phyloP scores from a whole-genome alignment of 2,329 filamentous ascomycete genomes.

The Talaromyces sp. region DNA sequence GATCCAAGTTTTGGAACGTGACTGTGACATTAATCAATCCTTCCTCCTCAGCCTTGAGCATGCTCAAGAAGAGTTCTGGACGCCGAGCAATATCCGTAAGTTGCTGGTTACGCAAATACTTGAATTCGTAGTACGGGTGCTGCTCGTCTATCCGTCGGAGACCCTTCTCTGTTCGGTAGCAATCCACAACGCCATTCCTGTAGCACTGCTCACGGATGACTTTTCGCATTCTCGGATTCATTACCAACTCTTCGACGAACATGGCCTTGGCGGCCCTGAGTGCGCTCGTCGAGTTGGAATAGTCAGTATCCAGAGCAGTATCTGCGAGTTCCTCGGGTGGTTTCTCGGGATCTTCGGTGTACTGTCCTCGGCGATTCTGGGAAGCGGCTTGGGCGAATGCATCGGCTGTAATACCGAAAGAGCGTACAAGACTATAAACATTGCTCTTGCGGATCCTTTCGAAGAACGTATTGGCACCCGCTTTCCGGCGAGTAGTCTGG shows the following conservation, averaged over 20 bases:
- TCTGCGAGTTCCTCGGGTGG: slow-evolving; percentile 87
- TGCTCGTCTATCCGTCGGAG: slow-evolving; percentile 90
- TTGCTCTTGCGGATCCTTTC: slow-evolving; percentile 80
- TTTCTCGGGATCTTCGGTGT: slow-evolving; percentile 78
- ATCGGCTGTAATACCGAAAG: slow-evolving; percentile 87
- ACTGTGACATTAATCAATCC: slow-evolving; percentile 85
- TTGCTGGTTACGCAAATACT: slow-evolving; percentile 89
- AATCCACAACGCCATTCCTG: slow-evolving; percentile 78
- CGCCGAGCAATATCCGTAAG: slow-evolving; percentile 76
- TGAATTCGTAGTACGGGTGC: slow-evolving; percentile 96
- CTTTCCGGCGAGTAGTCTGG: slow-evolving; percentile 74
- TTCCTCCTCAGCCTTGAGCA: slow-evolving; percentile 96
- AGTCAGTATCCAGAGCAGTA: slow-evolving; percentile 68
- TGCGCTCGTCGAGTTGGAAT: slow-evolving; percentile 72
- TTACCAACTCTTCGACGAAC: slow-evolving; percentile 86
- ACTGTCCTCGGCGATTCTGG: slow-evolving; percentile 72
- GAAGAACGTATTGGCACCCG: slow-evolving; percentile 75
- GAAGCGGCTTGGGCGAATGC: slow-evolving; percentile 84
- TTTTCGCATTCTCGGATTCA: slow-evolving; percentile 85
- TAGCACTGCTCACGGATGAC: slow-evolving; percentile 83
- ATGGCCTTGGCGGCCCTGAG: slow-evolving; percentile 78
- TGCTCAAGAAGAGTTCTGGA: slow-evolving; percentile 89
- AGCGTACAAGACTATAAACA: slow-evolving; percentile 78
- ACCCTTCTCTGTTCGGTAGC: slow-evolving; percentile 88
- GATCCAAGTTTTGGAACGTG: slow-evolving; percentile 69